Evolutionary conservation across 805 yeast genomes (phyloP).

Genomic region (Metschnikowia similis): DNA sequence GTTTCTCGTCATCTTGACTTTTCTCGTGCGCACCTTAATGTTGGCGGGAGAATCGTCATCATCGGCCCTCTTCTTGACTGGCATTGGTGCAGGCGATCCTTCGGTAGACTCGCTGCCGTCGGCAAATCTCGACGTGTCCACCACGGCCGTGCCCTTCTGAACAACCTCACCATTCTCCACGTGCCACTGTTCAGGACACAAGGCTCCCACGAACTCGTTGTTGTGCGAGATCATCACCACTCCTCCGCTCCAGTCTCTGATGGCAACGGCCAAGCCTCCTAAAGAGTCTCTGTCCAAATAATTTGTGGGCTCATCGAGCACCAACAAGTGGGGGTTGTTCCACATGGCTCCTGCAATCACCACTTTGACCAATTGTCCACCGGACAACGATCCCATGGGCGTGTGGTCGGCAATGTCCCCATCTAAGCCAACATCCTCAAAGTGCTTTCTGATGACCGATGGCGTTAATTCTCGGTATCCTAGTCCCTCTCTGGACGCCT

Average conservation of each 20-base stretch:
- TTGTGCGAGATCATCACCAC: constrained; percentile 98
- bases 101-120: constrained; percentile 59
- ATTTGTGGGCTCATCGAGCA: constrained; percentile 96
- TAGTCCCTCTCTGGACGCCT: constrained; percentile 47
- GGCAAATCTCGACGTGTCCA: constrained; percentile 78
- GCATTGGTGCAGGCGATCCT: constrained; percentile 33
- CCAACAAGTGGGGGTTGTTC: constrained; percentile 97
- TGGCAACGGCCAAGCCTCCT: constrained; percentile 96
- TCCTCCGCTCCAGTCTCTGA: constrained; percentile 97
- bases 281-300: constrained; percentile 96
- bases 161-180: constrained; percentile 90
- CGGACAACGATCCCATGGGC: constrained; percentile 92
- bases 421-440: constrained; percentile 95
- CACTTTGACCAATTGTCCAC: constrained; percentile 97
- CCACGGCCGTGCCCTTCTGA: constrained; percentile 72
- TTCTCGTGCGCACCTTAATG: constrained; percentile 85
- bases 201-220: constrained; percentile 92
- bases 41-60: constrained; percentile 94
- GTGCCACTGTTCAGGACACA: constrained; percentile 98
- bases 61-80: constrained; percentile 44
- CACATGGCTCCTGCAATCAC: constrained; percentile 99
- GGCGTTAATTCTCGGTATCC: constrained; percentile 66
- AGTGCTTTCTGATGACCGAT: constrained; percentile 89
- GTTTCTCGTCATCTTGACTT: constrained; percentile 97
- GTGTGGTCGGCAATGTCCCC: constrained; percentile 99